Base-by-base conservation (phyloP, 2,329 filamentous ascomycete species). In the Zymoseptoria passerinii region DNA sequence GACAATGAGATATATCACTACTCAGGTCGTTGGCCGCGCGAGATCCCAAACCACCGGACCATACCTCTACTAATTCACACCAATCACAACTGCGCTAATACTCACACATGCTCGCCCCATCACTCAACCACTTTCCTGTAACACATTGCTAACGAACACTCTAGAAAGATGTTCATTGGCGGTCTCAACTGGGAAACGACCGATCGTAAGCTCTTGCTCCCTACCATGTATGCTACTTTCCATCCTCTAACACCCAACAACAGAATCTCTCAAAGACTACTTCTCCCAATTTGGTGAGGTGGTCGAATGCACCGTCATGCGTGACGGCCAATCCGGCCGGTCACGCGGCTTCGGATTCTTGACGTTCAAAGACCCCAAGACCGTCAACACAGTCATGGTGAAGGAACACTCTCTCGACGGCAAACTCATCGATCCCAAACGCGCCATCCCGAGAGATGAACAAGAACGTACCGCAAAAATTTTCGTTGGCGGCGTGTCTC, bases 181-280 rank as follows among this genome's bases (percentile, higher is more conserved):
- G 94, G 94, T 48, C 78, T 99, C 57, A 99, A 99, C 73, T 99
- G 94, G 94, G 94, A 99, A 76, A 99, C 94, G 16, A 97, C 94
- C 57, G 92, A 97, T 78, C 86, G 92, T 97, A 85, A 82, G 91
- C 77, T 40, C 58, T 48, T 16, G 52, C n/a, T 35, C 13, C 19
- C 27, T 10, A 28, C 7, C 16, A 27, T 19, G n/a, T 16, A 27
- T 19, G n/a, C 49, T 23, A 4, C 13, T 29, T 18, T 13, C 49
- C 49, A 52, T 52, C 54, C 35, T 65, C 71, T 75, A 66, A 75
- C 66, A 55, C 53, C 28, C 28, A 44, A 28, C 8, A 55, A 52
- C 71, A 99, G 94, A 99, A 80, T 97, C 94, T 7, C 82, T 99
- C 28, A 89, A 91, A 66, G 89, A 96, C 65, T 99, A 99, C 74